These are phyloP conservation scores for Hydnomerulius pinastri DNA, from an alignment of 768 basidiomycete species.

Conservation along the genomic window DNA sequence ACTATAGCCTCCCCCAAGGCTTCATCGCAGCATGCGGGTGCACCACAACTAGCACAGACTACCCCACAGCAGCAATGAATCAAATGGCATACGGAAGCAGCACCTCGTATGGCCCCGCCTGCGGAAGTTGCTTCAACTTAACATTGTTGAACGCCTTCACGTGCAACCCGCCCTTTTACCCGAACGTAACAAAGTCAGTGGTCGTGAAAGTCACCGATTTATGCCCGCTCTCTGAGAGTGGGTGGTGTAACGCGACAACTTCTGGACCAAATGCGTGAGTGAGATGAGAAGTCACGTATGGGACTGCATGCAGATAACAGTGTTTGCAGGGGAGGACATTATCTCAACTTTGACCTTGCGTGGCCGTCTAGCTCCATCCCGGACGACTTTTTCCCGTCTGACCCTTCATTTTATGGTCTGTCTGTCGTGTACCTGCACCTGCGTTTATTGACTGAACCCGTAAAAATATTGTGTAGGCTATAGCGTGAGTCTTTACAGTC, in stretches of 20 bases:
- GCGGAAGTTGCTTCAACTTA: conserved; percentile 79
- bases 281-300: not conserved
- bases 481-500: conserved; percentile 30
- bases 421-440: not conserved
- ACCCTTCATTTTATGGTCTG: conserved; percentile 64
- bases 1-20: conserved; percentile 54
- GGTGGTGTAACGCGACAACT: conserved; percentile 73
- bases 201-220: conserved; percentile 81
- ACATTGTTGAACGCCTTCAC: conserved; percentile 70
- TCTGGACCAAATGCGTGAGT: conserved; percentile 64
- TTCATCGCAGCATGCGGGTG: conserved; percentile 77
- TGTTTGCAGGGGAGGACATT: conserved; percentile 56
- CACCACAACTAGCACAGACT: conserved; percentile 59
- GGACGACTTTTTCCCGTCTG: conserved; percentile 72
- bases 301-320: not conserved
- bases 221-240: conserved; percentile 62
- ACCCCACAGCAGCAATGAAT: conserved; percentile 78
- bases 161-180: conserved; percentile 69
- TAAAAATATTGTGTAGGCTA: conserved; percentile 37
- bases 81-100: conserved; percentile 82
- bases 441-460: conserved; percentile 31
- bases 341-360: conserved; percentile 82
- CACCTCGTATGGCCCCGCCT: conserved; percentile 68
- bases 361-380: conserved; percentile 75
- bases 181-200: conserved; percentile 56